These are phyloP conservation scores for Fusarium sp. DNA, from an alignment of 2,329 filamentous ascomycete genomes.

Conservation along the genomic window DNA sequence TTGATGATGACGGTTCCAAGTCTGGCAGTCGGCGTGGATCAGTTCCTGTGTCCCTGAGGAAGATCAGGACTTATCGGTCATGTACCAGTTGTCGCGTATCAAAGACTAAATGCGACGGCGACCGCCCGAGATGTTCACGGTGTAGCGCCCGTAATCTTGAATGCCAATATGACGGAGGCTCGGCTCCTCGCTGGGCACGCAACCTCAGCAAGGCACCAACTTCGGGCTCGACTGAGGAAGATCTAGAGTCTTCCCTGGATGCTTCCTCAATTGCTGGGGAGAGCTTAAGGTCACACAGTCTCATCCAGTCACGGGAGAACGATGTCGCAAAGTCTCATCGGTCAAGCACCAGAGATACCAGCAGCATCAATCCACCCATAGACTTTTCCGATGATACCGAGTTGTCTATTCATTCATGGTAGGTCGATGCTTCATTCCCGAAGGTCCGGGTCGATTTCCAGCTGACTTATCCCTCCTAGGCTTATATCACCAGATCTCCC, in stretches of 20 bases:
- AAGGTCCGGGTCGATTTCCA: neutral
- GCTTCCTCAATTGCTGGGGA: conserved; percentile 29
- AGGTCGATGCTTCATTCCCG: neutral
- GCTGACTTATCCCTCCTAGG: conserved; percentile 38
- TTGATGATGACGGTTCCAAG: conserved; percentile 48
- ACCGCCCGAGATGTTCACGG: conserved; percentile 51
- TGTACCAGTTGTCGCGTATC: conserved; percentile 52
- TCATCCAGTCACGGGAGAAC: conserved; percentile 40
- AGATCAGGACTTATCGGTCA: conserved; percentile 54
- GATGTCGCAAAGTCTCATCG: conserved; percentile 28
- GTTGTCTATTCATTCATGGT: conserved; percentile 42
- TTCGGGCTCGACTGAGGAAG: conserved; percentile 38
- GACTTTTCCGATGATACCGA: conserved; percentile 42
- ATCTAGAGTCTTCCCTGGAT: conserved; percentile 27
- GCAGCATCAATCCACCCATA: conserved; percentile 31
- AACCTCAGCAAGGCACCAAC: conserved; percentile 44
- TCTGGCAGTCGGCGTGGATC: conserved; percentile 34
- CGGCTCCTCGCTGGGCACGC: conserved; percentile 50
- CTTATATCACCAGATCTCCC: conserved; percentile 48
- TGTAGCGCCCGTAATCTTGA: conserved; percentile 48
- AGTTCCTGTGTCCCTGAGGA: conserved; percentile 46
- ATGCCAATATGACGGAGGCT: conserved; percentile 52
- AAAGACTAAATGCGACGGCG: conserved; percentile 55
- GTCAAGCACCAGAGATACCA: conserved; percentile 36
- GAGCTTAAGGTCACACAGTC: conserved; percentile 36